phyloP scores from a whole-genome alignment of 257 asterid genomes.

The Solanum raphanifolium region DNA sequence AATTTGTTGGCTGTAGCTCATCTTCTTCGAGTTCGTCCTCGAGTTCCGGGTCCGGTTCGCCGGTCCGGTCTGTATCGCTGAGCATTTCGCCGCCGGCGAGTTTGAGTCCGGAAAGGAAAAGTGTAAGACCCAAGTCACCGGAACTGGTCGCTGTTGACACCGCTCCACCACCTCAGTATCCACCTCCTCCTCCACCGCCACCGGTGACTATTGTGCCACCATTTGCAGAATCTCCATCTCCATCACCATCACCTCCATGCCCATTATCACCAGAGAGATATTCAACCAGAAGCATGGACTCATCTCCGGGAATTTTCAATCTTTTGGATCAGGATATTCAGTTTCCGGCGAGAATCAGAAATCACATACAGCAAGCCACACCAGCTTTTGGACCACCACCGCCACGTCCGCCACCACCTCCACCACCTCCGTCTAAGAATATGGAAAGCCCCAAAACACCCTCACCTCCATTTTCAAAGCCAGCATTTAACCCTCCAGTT shows the following conservation, averaged over 20 bases:
- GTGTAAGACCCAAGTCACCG: conserved; percentile 8
- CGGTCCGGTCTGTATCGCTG: conserved; percentile 5
- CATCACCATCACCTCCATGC: neutral
- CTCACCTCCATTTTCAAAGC: neutral
- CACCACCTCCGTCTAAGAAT: neutral
- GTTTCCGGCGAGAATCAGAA: neutral
- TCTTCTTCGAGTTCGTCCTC: neutral
- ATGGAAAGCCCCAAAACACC: conserved; percentile 7
- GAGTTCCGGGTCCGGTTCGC: conserved; percentile 12
- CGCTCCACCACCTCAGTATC: neutral
- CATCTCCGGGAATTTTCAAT: conserved; percentile 3
- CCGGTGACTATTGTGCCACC: neutral
- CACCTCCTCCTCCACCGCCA: neutral
- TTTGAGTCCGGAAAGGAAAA: conserved; percentile 11
- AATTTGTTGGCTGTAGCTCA: neutral
- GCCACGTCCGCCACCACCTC: neutral
- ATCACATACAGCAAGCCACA: neutral
- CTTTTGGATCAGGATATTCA: neutral
- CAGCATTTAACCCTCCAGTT: neutral
- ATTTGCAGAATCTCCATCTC: neutral
- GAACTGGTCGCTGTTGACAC: conserved; percentile 7
- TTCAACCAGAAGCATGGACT: neutral
- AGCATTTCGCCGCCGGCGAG: conserved; percentile 17
- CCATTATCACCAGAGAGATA: neutral
- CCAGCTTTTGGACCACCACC: neutral